phyloP scores from a whole-genome alignment of 1,284 basidiomycete genomes.

The Sanghuangporus baumii region DNA sequence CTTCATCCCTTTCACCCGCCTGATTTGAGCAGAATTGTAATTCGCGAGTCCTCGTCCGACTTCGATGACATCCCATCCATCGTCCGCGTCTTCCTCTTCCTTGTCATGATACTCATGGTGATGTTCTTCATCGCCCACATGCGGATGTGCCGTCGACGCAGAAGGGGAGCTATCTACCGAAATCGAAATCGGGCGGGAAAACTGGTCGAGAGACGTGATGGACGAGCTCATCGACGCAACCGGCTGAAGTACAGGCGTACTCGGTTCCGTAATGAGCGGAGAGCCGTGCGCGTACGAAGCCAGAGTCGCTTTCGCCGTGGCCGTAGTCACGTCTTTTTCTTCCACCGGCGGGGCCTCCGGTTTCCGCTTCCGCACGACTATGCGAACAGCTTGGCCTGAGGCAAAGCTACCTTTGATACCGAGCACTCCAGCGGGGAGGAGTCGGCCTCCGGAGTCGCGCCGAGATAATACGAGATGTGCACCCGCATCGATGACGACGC shows the following conservation, averaged over 20 bases:
- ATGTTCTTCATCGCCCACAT: not conserved
- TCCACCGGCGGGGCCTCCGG: slow-evolving; percentile 20
- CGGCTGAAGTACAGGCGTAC: slow-evolving; percentile 18
- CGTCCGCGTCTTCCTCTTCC: slow-evolving; percentile 32
- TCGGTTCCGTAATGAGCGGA: slow-evolving; percentile 15
- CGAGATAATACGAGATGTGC: slow-evolving; percentile 83
- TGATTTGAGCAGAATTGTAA: slow-evolving; percentile 93
- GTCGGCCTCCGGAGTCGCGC: slow-evolving; percentile 82
- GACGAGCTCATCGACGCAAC: slow-evolving; percentile 18
- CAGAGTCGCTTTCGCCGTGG: slow-evolving; percentile 20
- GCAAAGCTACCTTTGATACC: slow-evolving; percentile 88
- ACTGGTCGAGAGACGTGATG: slow-evolving; percentile 30
- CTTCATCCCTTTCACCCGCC: slow-evolving; percentile 83
- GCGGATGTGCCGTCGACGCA: slow-evolving; percentile 18
- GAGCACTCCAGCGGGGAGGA: slow-evolving; percentile 88
- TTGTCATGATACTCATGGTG: slow-evolving; percentile 16
- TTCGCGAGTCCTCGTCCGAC: slow-evolving; percentile 93
- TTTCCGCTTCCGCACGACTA: slow-evolving; percentile 54
- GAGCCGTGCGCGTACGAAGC: slow-evolving; percentile 10
- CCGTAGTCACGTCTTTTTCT: slow-evolving; percentile 27
- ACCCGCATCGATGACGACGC: slow-evolving; percentile 84
- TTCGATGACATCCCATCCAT: slow-evolving; percentile 77
- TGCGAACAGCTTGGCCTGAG: slow-evolving; percentile 87
- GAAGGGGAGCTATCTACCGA: slow-evolving; percentile 29
- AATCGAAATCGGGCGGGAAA: slow-evolving; percentile 27